Evolutionary conservation across 768 basidiomycete species (phyloP).

Genomic region (Mycena galopus): DNA sequence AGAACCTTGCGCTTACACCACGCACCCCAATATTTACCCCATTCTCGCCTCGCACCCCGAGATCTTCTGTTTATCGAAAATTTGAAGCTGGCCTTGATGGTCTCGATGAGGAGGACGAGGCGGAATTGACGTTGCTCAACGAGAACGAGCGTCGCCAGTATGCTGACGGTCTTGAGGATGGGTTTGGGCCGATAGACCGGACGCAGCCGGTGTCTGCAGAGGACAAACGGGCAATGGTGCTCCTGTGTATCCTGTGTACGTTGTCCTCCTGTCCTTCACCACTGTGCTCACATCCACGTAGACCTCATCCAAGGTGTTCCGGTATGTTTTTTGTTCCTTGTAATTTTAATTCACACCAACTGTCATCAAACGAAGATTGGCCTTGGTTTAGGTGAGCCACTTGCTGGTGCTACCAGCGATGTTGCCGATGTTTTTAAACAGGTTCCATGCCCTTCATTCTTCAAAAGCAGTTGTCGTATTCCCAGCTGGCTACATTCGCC

Average conservation of each 20-base stretch:
- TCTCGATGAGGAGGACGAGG: constrained; percentile 60
- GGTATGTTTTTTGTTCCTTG: constrained; percentile 60
- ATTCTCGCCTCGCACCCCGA: constrained; percentile 39
- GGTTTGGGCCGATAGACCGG: constrained; percentile 12
- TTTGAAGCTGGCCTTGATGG: constrained; percentile 29
- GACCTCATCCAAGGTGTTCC: constrained; percentile 92
- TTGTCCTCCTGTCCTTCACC: constrained; percentile 10
- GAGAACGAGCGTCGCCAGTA: constrained; percentile 67
- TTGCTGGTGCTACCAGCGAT: background rate
- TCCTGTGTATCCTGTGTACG: constrained; percentile 91
- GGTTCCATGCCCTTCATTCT: constrained; percentile 98
- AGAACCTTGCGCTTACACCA: constrained; percentile 70
- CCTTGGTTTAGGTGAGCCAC: constrained; percentile 80
- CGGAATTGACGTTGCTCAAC: constrained; percentile 72
- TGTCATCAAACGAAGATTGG: constrained; percentile 69
- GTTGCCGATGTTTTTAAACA: constrained; percentile 42
- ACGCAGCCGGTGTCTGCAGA: constrained; percentile 40
- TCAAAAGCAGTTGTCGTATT: constrained; percentile 95
- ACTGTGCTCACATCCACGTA: constrained; percentile 43
- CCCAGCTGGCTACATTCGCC: constrained; percentile 94
- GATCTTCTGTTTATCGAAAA: constrained; percentile 30
- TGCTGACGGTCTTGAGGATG: constrained; percentile 55
- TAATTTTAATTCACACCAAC: constrained; percentile 25
- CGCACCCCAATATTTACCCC: constrained; percentile 46
- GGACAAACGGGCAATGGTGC: constrained; percentile 87